Conservation (phyloP, 2,329 filamentous ascomycete species). For the Elsinoe arachidis region DNA sequence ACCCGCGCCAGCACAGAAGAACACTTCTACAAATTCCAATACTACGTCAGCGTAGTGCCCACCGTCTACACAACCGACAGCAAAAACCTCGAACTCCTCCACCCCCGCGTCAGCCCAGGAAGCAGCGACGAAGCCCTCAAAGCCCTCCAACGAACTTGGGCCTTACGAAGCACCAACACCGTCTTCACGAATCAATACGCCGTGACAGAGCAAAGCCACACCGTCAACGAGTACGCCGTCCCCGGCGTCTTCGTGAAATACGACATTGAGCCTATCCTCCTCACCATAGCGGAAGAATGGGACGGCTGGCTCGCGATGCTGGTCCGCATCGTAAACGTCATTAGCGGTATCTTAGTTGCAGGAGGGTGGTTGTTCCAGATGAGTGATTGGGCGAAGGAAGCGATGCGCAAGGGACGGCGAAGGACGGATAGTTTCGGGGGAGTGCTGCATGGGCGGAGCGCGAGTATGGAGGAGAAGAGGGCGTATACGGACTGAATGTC, state of each 20-base stretch:
- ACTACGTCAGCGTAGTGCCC: constrained; percentile 90
- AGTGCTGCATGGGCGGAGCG: constrained; percentile 37
- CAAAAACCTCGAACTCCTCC: constrained; percentile 39
- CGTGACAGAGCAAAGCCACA: constrained; percentile 76
- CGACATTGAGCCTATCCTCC: constrained; percentile 90
- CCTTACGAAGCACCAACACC: constrained; percentile 40
- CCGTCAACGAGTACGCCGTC: constrained; percentile 58
- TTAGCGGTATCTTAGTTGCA: constrained; percentile 83
- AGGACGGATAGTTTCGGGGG: constrained; percentile 37
- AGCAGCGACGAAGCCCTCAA: constrained; percentile 29
- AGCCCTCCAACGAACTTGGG: constrained; percentile 17
- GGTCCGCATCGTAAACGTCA: constrained; percentile 79
- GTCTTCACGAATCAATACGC: constrained; percentile 97
- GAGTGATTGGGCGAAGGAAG: constrained; percentile 59
- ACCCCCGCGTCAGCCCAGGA: constrained; percentile 34
- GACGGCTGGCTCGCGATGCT: constrained; percentile 65
- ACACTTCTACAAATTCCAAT: constrained; percentile 95
- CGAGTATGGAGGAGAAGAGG: constrained; percentile 17
- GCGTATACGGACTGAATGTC: neutral
- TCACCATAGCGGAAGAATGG: constrained; percentile 76
- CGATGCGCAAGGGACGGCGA: constrained; percentile 35
- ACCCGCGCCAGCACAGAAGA: constrained; percentile 66
- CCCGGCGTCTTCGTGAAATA: constrained; percentile 98
- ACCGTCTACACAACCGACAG: constrained; percentile 66
- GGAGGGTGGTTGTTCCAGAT: constrained; percentile 90